Evolutionary conservation across 2,329 filamentous ascomycete species (phyloP).

Genomic region (Didymella lethalis): DNA sequence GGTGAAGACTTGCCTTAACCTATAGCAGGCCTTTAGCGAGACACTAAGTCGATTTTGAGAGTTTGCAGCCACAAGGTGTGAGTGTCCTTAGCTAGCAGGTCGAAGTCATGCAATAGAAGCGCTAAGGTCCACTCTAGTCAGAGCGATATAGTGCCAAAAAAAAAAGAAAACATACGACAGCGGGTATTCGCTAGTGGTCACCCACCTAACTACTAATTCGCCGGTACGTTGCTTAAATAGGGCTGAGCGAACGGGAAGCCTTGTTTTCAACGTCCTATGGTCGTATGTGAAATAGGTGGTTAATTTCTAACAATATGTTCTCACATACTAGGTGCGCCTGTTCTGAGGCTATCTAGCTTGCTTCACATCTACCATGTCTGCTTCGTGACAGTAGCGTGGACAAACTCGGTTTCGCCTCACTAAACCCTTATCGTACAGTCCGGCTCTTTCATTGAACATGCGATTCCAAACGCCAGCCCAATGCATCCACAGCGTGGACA

Average conservation of each 20-base stretch:
- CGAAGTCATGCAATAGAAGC: too few species aligned
- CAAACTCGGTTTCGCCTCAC: background rate
- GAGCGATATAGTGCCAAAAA: too few species aligned
- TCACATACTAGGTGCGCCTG: too few species aligned
- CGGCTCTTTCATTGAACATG: background rate
- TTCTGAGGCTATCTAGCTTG: too few species aligned
- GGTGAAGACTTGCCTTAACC: too few species aligned
- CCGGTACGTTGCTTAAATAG: background rate
- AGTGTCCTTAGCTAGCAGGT: too few species aligned
- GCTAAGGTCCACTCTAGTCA: too few species aligned
- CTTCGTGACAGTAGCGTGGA: too few species aligned
- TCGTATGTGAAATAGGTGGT: slow-evolving; percentile 1
- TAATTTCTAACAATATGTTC: background rate
- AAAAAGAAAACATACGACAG: background rate
- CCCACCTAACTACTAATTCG: background rate
- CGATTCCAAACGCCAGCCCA: background rate
- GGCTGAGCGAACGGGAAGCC: background rate
- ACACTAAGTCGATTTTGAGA: too few species aligned
- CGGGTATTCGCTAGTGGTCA: slow-evolving; percentile 1
- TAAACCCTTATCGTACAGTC: background rate
- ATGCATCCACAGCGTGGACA: background rate
- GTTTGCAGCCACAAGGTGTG: too few species aligned
- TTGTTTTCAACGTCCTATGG: slow-evolving; percentile 1
- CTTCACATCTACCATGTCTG: too few species aligned
- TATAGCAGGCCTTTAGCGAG: too few species aligned